Conservation (phyloP, 352 stramenopile species). For the Phytophthora podocarpi region DNA sequence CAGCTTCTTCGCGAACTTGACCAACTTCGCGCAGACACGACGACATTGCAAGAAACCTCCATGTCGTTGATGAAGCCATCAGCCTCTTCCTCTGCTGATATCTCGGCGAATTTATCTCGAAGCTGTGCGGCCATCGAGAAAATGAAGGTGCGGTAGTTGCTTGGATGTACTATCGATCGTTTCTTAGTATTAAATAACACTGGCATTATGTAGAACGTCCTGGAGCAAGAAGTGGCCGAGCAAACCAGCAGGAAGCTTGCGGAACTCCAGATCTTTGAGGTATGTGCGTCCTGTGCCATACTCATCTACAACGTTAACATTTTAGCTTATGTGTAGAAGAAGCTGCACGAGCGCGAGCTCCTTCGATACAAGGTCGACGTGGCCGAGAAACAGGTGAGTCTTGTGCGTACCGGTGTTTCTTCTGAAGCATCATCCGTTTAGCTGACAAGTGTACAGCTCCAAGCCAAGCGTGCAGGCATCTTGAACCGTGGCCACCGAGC, state of each 20-base stretch:
- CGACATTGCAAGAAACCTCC: conserved; percentile 18
- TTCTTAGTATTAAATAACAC: background rate
- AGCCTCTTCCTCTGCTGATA: background rate
- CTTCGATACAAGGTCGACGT: conserved; percentile 36
- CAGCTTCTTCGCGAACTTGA: conserved; percentile 29
- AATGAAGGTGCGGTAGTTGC: conserved; percentile 19
- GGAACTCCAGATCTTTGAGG: conserved; percentile 42
- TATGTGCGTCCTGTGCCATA: background rate
- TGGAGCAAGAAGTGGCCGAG: conserved; percentile 31
- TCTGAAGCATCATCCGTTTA: background rate
- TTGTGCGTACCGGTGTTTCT: background rate
- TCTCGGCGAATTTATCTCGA: background rate
- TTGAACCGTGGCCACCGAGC: conserved; percentile 5
- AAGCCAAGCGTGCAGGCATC: conserved; percentile 4
- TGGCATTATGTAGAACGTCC: conserved; percentile 8
- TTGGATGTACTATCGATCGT: background rate
- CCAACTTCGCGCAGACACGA: conserved; percentile 19
- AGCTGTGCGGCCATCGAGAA: background rate
- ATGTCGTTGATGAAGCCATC: background rate
- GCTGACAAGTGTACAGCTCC: conserved; percentile 13
- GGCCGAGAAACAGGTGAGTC: conserved; percentile 36
- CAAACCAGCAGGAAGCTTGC: conserved; percentile 42
- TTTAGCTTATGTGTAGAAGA: conserved; percentile 24
- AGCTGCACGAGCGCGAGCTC: conserved; percentile 35
- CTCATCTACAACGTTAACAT: background rate